Base-by-base conservation (phyloP, 1,284 basidiomycete genomes). In the Bjerkandera adusta region DNA sequence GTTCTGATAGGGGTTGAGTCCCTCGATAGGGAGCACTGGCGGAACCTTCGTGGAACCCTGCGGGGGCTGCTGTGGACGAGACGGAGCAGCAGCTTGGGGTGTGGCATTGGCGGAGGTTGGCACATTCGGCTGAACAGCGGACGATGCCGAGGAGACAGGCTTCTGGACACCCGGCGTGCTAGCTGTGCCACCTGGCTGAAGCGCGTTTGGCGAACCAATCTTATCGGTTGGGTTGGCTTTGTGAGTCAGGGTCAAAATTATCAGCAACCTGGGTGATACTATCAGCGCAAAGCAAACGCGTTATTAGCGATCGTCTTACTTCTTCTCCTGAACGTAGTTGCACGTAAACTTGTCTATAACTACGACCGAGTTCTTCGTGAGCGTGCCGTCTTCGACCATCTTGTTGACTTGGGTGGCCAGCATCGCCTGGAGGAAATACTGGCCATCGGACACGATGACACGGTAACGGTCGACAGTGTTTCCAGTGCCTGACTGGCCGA, bases 1-100 rank as follows among this genome's bases (percentile, higher is more conserved):
- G 71, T 97, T 98, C 68, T 97, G 92, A 65, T 98, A 99, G 5
- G 96, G 97, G 58, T 89, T 96, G 40, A 99, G 79, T 4, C 88
- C 90, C 62, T 97, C 95, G 58, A 99, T 99, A 3, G 95, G 95
- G 66, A 82, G 90, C 49, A 84, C 76, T 55, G 75, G 61, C 56
- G 33, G 41, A 12, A 56, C 49, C 25, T 61, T 53, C 1, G 61
- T 35, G 1, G 61, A 49, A 7, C 57, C n/a, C 50, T 8, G 62
- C 52, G 10, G 61, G 51, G n/a, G 63, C 52, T 11, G 60, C 50
- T 20, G 57, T 54, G 27, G 58, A 53, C 25, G 60, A 50, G 50
- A 61, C 49, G 32, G 61, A 54, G 26, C 56, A 52, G 34, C 58
- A 35, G 42, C n/a, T n/a, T n/a, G n/a, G n/a, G n/a, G 57, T 4